Evolutionary conservation across 2,329 filamentous ascomycete species (phyloP).

Genomic region (Dendrostoma leiphaemia): DNA sequence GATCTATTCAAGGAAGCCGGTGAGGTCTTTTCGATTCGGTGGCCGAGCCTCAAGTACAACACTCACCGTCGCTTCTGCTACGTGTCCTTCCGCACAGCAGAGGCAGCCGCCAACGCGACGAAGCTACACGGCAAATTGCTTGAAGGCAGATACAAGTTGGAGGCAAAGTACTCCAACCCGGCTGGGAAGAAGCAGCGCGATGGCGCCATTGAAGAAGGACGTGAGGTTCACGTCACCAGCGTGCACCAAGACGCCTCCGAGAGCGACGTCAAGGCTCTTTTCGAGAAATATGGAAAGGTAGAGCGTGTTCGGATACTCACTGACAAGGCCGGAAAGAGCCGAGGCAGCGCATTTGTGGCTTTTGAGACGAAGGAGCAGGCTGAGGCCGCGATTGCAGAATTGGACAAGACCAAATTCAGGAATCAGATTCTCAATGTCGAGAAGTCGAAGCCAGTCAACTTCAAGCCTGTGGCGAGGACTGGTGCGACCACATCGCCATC

Average conservation of each 20-base stretch:
- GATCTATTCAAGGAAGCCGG: conserved; percentile 72
- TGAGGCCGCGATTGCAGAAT: conserved; percentile 60
- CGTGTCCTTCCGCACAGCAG: conserved; percentile 74
- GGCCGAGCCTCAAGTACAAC: conserved; percentile 88
- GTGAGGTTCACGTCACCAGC: conserved; percentile 78
- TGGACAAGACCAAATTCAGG: conserved; percentile 70
- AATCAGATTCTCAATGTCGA: conserved; percentile 67
- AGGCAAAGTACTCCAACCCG: conserved; percentile 84
- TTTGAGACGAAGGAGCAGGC: conserved; percentile 71
- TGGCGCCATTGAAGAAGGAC: conserved; percentile 79
- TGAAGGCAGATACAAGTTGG: conserved; percentile 65
- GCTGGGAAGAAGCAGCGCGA: conserved; percentile 72
- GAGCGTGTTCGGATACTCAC: conserved; percentile 69
- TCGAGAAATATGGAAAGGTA: conserved; percentile 73
- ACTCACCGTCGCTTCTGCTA: conserved; percentile 93
- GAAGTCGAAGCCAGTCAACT: conserved; percentile 53
- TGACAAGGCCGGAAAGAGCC: conserved; percentile 65
- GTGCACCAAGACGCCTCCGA: conserved; percentile 63
- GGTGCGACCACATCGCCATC: conserved; percentile 33
- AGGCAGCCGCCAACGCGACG: conserved; percentile 69
- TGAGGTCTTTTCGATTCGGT: conserved; percentile 79
- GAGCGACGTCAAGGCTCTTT: conserved; percentile 66
- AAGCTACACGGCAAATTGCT: conserved; percentile 69
- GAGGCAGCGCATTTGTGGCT: conserved; percentile 78
- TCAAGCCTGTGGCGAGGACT: conserved; percentile 52